A percentile compares a stretch with the other conserved stretches of the same genome.
Evolutionary conservation across 2,329 filamentous ascomycete species (phyloP).

Genomic region (Pezicula radicicola): DNA sequence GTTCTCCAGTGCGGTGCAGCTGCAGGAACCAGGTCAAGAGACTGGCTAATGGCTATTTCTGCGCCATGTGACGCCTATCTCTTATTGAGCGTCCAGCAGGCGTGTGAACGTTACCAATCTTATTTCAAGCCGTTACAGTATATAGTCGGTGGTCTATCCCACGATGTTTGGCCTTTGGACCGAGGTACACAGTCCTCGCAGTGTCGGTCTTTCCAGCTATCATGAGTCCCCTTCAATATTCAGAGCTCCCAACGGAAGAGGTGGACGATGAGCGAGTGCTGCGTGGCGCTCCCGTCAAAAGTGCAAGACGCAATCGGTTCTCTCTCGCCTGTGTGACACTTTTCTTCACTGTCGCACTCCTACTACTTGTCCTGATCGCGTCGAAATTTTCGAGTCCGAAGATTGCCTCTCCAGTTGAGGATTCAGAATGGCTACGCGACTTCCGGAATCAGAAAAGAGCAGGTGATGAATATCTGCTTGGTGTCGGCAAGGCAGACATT

Average conservation of each 20-base stretch:
- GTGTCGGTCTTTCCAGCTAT: background rate
- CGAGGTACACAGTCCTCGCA: background rate
- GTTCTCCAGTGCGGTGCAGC: background rate
- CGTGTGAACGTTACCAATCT: background rate
- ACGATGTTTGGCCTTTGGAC: background rate
- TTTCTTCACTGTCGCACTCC: slow-evolving; percentile 1
- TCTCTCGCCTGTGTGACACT: background rate
- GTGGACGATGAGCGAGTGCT: background rate
- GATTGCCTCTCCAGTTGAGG: background rate
- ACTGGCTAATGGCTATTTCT: background rate
- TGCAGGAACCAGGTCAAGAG: background rate
- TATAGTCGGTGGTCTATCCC: background rate
- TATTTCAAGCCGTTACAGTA: background rate
- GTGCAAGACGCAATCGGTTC: slow-evolving; percentile 2
- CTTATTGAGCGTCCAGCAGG: background rate
- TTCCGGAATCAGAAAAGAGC: slow-evolving; percentile 12
- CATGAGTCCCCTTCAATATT: background rate
- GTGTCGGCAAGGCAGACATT: slow-evolving; percentile 69
- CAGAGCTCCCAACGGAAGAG: slow-evolving; percentile 1
- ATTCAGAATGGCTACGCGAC: slow-evolving; percentile 4
- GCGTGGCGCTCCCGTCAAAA: background rate
- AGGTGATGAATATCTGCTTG: slow-evolving; percentile 52
- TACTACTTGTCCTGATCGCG: background rate
- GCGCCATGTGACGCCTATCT: background rate
- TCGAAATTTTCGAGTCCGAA: background rate